Conservation (phyloP, 371 early-diverging fungal genomes). For the Capillidium heterosporum region DNA sequence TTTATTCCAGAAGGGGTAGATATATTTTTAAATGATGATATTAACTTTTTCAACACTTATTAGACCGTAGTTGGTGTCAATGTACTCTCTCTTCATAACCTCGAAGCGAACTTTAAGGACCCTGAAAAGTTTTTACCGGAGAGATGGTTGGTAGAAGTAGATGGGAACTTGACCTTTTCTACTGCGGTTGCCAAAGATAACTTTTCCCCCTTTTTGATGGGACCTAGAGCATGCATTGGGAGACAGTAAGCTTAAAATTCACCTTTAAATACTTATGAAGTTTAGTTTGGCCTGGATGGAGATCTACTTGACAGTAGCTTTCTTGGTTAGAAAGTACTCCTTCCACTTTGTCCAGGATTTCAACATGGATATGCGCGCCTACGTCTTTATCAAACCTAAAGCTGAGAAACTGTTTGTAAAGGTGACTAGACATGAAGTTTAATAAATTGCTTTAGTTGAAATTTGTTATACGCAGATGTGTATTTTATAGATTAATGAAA, state of each 20-base stretch:
- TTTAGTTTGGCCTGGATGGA: not conserved
- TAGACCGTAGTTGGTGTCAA: not conserved
- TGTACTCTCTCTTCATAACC: not conserved
- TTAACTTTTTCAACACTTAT: not conserved
- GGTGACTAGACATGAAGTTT: too few species aligned
- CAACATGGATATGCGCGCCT: too few species aligned
- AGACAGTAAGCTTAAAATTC: not conserved
- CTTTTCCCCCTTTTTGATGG: not conserved
- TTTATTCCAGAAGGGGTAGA: constrained; percentile 8
- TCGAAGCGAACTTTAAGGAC: not conserved
- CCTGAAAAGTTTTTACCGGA: not conserved
- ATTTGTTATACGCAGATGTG: too few species aligned
- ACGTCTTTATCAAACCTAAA: too few species aligned
- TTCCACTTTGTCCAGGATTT: not conserved
- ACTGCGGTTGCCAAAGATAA: not conserved
- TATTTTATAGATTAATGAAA: too few species aligned
- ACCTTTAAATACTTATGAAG: not conserved
- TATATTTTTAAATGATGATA: not conserved
- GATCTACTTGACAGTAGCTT: not conserved
- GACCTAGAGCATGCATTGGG: constrained; percentile 4
- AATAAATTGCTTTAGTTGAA: too few species aligned
- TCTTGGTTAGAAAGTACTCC: not conserved
- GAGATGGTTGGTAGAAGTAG: not conserved
- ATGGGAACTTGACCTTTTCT: not conserved
- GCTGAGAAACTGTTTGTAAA: too few species aligned